phyloP scores from a whole-genome alignment of 139 green algal genomes.

The Coccomyxa sp. region DNA sequence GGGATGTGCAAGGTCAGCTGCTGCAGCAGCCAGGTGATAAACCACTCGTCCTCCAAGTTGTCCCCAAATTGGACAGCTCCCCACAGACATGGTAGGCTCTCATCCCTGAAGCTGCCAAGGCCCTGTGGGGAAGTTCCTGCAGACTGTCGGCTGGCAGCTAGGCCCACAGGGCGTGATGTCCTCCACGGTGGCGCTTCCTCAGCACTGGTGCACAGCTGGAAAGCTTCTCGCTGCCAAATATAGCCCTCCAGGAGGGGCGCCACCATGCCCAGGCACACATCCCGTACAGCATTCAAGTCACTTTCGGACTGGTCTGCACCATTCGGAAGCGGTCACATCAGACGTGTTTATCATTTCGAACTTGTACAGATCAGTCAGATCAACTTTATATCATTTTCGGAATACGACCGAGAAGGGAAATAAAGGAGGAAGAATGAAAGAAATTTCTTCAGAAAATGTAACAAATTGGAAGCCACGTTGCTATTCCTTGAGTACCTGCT shows the following conservation, averaged over 20 bases:
- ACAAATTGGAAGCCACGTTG: too few species aligned
- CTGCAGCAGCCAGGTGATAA: slow-evolving; percentile 67
- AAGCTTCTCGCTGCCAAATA: slow-evolving; percentile 50
- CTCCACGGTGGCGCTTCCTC: slow-evolving; percentile 11
- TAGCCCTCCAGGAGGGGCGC: slow-evolving; percentile 8
- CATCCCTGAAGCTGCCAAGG: background rate
- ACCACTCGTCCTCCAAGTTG: slow-evolving; percentile 90
- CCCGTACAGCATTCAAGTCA: background rate
- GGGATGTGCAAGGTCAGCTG: background rate
- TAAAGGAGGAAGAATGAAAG: too few species aligned
- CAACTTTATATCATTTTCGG: too few species aligned
- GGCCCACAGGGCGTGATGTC: background rate
- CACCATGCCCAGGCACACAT: background rate
- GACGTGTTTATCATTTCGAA: too few species aligned
- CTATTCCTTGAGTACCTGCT: background rate
- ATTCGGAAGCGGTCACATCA: too few species aligned
- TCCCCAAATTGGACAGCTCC: slow-evolving; percentile 65
- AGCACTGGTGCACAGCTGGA: slow-evolving; percentile 20
- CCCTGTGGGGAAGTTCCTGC: background rate
- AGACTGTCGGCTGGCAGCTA: too few species aligned
- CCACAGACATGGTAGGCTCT: slow-evolving; percentile 55
- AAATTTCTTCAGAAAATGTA: too few species aligned
- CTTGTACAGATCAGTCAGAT: too few species aligned
- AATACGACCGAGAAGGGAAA: too few species aligned
- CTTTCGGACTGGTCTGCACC: too few species aligned